Evolutionary conservation across 192 early-diverging fungal genomes (phyloP).

Genomic region (Pilaira anomala): DNA sequence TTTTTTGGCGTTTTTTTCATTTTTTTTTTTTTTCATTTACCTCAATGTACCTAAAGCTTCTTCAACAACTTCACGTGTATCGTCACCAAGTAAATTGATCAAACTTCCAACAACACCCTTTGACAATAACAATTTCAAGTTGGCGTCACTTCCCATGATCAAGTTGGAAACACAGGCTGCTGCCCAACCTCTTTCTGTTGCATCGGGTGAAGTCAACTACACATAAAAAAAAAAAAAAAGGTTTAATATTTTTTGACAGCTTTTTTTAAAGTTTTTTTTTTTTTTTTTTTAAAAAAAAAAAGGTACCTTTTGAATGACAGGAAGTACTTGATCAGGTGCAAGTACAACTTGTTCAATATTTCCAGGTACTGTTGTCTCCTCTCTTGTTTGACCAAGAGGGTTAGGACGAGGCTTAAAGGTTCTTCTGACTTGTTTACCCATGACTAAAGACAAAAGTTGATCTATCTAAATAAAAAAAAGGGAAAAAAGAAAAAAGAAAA

Average conservation of each 20-base stretch:
- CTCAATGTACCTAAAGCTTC: constrained; percentile 73
- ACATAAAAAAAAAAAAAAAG: not conserved
- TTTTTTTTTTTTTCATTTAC: constrained; percentile 21
- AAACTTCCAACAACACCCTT: constrained; percentile 64
- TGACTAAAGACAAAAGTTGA: not conserved
- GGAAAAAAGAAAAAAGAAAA: not conserved
- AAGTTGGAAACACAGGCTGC: constrained; percentile 84
- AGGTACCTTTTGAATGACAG: constrained; percentile 26
- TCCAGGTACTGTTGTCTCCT: constrained; percentile 2
- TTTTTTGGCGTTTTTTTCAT: not conserved
- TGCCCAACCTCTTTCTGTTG: constrained; percentile 84
- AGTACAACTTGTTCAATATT: constrained; percentile 4
- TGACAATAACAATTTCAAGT: constrained; percentile 71
- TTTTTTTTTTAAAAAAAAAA: not conserved
- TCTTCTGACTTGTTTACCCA: constrained; percentile 25
- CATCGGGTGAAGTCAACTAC: constrained; percentile 61
- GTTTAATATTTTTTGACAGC: not conserved
- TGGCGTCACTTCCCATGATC: constrained; percentile 58
- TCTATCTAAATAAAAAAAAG: not conserved
- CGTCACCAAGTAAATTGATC: constrained; percentile 71
- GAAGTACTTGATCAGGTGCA: constrained; percentile 20
- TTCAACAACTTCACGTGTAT: constrained; percentile 66
- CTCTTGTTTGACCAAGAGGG: constrained; percentile 12
- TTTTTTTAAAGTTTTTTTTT: too few relatives aligned
- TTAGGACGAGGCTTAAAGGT: constrained; percentile 9